phyloP scores from a whole-genome alignment of 495 filamentous ascomycete genomes.

The Aspergillus cavernicola region DNA sequence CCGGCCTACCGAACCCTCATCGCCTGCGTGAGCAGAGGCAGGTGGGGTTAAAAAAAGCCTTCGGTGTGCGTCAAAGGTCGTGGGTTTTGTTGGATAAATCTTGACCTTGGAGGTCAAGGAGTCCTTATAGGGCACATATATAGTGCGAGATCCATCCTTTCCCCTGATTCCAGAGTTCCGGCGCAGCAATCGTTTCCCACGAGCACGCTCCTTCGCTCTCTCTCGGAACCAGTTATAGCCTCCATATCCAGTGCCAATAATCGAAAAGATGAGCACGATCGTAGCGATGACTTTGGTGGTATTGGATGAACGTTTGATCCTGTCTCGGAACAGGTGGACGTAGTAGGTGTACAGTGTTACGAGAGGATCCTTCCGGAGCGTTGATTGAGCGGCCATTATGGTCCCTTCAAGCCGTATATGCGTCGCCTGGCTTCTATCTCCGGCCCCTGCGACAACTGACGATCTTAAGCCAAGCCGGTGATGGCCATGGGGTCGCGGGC shows the following conservation, averaged over 20 bases:
- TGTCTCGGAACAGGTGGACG: slow-evolving; percentile 54
- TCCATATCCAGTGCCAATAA: slow-evolving; percentile 73
- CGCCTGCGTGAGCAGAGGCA: slow-evolving; percentile 66
- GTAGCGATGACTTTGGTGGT: slow-evolving; percentile 70
- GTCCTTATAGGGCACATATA: slow-evolving; percentile 89
- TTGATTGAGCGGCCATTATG: slow-evolving; percentile 83
- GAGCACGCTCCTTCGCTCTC: slow-evolving; percentile 69
- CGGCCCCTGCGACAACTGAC: slow-evolving; percentile 16
- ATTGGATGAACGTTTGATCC: slow-evolving; percentile 58
- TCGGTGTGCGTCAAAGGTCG: slow-evolving; percentile 94
- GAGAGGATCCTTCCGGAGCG: slow-evolving; percentile 72
- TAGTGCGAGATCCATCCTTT: slow-evolving; percentile 89
- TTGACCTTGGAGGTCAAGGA: slow-evolving; percentile 80
- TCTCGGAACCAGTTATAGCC: slow-evolving; percentile 68
- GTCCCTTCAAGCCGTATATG: background rate
- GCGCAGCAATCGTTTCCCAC: slow-evolving; percentile 72
- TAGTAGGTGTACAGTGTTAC: slow-evolving; percentile 66
- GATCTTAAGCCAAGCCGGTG: slow-evolving; percentile 16
- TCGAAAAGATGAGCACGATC: slow-evolving; percentile 66
- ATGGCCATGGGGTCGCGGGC: slow-evolving; percentile 17
- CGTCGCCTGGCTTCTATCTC: background rate
- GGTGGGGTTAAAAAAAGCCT: slow-evolving; percentile 91
- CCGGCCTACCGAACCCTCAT: slow-evolving; percentile 56
- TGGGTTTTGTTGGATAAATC: slow-evolving; percentile 86
- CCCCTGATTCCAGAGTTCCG: slow-evolving; percentile 88